Percentiles rank a stretch among this genome's conserved stretches.
Evolutionary conservation across 805 yeast species (phyloP).

Genomic region (Nadsonia fulvescens): DNA sequence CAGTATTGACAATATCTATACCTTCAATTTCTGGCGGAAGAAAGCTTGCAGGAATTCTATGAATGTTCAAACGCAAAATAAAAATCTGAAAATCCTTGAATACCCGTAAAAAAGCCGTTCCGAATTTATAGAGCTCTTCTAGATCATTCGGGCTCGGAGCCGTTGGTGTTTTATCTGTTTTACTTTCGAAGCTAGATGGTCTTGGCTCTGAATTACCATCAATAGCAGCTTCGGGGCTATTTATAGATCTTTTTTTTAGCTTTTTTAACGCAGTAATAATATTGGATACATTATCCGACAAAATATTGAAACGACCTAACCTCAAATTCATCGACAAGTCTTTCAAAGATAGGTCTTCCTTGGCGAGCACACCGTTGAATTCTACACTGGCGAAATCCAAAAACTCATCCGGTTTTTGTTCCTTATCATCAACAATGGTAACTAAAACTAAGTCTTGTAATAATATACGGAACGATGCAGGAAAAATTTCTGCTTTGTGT

Average conservation of each 20-base stretch:
- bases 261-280: conserved; percentile 9
- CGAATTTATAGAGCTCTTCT: conserved; percentile 11
- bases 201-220: too few relatives aligned
- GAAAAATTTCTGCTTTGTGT: conserved; percentile 14
- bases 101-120: conserved; percentile 16
- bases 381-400: conserved; percentile 16
- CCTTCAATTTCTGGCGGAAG: conserved; percentile 3
- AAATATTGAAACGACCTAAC: conserved; percentile 14
- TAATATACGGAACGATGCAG: conserved; percentile 13
- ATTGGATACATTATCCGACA: conserved; percentile 10
- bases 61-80: conserved; percentile 16
- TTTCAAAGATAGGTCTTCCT: conserved; percentile 15
- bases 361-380: conserved; percentile 16
- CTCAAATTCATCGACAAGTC: conserved; percentile 16
- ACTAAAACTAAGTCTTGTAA: conserved; percentile 17
- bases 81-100: conserved; percentile 21
- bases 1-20: conserved; percentile 3
- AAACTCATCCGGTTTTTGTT: conserved; percentile 17
- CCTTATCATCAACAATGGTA: conserved; percentile 13
- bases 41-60: conserved; percentile 13
- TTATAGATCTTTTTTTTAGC: too few relatives aligned
- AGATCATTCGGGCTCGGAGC: conserved; percentile 6
- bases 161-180: conserved; percentile 2
- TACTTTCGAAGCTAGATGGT: too few relatives aligned
- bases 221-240: too few relatives aligned